A percentile compares a stretch with the other conserved stretches of the same genome.
These are phyloP conservation scores for Funneliformis geosporum DNA, from an alignment of 192 early-diverging fungal genomes.

Conservation along the genomic window DNA sequence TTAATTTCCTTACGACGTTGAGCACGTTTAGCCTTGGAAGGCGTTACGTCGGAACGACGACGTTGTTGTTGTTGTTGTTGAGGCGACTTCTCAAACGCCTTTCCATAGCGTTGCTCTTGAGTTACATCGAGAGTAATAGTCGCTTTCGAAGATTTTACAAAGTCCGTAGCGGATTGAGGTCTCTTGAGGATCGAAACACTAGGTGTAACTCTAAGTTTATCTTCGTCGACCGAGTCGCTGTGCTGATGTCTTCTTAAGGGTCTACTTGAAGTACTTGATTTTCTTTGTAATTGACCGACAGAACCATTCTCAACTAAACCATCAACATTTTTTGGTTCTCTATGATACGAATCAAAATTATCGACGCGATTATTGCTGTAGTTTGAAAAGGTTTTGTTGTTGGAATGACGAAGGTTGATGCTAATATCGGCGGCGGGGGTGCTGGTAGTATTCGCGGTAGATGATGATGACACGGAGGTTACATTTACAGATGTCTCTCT, in stretches of 20 bases:
- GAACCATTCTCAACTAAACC: background rate
- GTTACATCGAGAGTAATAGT: background rate
- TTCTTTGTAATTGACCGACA: background rate
- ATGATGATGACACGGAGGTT: too few species aligned
- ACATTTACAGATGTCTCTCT: too few species aligned
- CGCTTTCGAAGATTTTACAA: background rate
- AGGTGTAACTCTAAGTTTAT: background rate
- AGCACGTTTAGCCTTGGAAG: constrained; percentile 47
- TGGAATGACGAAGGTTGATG: constrained; percentile 1
- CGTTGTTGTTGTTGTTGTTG: constrained; percentile 9
- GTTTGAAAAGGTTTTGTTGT: background rate
- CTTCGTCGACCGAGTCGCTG: constrained; percentile 22
- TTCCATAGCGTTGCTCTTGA: background rate
- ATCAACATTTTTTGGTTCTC: background rate
- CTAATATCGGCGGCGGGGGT: background rate
- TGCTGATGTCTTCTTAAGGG: background rate
- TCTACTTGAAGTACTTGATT: background rate
- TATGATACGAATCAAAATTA: constrained; percentile 2
- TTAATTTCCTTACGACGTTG: constrained; percentile 52
- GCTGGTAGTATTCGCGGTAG: background rate
- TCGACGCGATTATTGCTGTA: constrained; percentile 7
- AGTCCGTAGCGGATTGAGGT: constrained; percentile 27
- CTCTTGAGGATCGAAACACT: constrained; percentile 4
- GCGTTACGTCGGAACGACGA: constrained; percentile 14
- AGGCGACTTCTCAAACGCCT: too few species aligned